A percentile compares a stretch with the other conserved stretches of the same genome.
Conservation (phyloP, 2,329 filamentous ascomycete species). For the Penicillium sclerotiorum region DNA sequence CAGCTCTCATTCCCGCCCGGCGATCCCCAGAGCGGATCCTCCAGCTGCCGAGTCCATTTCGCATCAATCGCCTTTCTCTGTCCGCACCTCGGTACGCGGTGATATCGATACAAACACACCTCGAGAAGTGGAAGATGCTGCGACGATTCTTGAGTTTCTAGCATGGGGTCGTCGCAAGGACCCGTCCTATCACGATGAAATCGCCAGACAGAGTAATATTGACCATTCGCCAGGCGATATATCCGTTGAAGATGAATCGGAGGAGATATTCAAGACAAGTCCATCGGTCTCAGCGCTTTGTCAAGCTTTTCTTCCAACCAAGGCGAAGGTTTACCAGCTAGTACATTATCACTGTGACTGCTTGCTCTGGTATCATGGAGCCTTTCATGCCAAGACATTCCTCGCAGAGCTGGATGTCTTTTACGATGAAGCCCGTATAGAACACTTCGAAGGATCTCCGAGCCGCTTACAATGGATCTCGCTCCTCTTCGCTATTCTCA, state of each 20-base stretch:
- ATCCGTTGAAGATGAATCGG: conserved; percentile 12
- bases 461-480: conserved; percentile 51
- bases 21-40: conserved; percentile 1
- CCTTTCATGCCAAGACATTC: conserved; percentile 32
- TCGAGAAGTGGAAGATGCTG: conserved; percentile 42
- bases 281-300: conserved; percentile 23
- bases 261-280: conserved; percentile 5
- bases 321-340: conserved; percentile 25
- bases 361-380: conserved; percentile 45
- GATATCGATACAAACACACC: neutral
- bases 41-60: neutral
- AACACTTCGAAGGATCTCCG: conserved; percentile 28
- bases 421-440: conserved; percentile 37
- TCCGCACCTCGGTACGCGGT: neutral
- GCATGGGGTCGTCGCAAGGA: conserved; percentile 54
- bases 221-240: conserved; percentile 29
- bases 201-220: conserved; percentile 17
- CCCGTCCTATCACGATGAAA: conserved; percentile 30
- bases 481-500: conserved; percentile 49
- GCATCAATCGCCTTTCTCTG: neutral
- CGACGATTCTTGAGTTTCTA: conserved; percentile 52
- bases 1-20: conserved; percentile 4
- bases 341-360: conserved; percentile 43
- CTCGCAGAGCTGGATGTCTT: conserved; percentile 44
- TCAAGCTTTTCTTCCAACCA: conserved; percentile 40